Evolutionary conservation across 805 yeast genomes (phyloP).

Genomic region (Saturnispora diversa): DNA sequence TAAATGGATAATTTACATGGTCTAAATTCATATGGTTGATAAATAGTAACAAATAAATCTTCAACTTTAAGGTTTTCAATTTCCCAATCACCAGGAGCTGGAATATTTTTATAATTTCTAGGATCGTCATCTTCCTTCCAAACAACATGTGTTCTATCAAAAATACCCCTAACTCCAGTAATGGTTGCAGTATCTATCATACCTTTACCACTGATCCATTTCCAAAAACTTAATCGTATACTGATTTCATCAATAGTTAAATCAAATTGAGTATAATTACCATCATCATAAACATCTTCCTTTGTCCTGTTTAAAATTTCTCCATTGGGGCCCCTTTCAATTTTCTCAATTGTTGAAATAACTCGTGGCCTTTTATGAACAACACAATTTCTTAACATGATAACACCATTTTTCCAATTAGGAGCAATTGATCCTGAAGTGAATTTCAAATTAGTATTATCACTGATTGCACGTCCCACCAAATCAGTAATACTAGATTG

Average conservation of each 20-base stretch:
- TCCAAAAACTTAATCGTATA: conserved; percentile 68
- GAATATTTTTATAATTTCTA: conserved; percentile 62
- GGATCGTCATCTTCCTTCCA: conserved; percentile 85
- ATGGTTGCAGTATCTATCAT: conserved; percentile 72
- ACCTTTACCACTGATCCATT: conserved; percentile 89
- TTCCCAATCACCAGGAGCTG: conserved; percentile 88
- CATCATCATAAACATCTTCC: conserved; percentile 52
- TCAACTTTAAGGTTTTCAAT: conserved; percentile 74
- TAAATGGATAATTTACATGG: conserved; percentile 85
- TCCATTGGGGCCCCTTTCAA: conserved; percentile 21
- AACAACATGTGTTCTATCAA: conserved; percentile 79
- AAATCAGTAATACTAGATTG: conserved; percentile 79
- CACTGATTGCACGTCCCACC: conserved; percentile 76
- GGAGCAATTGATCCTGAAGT: conserved; percentile 90
- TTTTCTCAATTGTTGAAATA: conserved; percentile 28
- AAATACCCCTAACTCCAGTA: conserved; percentile 83
- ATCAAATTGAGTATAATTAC: conserved; percentile 94
- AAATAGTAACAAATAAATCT: conserved; percentile 74
- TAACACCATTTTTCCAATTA: conserved; percentile 83
- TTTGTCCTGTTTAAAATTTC: conserved; percentile 9
- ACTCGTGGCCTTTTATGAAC: conserved; percentile 72
- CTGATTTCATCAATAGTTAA: conserved; percentile 79
- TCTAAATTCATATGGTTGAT: conserved; percentile 73
- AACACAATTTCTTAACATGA: conserved; percentile 75
- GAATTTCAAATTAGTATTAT: conserved; percentile 73